A percentile compares a stretch with the other conserved stretches of the same genome.
These are phyloP conservation scores for Theobroma grandiflorum DNA, from an alignment of 441 rosid species.

Conservation along the genomic window DNA sequence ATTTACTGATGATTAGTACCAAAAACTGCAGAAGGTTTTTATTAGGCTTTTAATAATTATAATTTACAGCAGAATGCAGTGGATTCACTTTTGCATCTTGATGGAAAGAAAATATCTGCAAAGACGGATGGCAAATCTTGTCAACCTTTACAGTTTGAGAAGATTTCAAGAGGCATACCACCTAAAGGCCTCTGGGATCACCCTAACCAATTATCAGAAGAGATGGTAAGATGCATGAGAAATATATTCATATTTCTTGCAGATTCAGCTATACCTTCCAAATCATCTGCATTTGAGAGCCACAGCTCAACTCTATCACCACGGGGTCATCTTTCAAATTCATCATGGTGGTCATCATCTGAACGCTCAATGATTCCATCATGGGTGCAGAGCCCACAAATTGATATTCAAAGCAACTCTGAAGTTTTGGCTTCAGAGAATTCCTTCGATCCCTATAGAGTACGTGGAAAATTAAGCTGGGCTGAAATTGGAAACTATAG, in stretches of 20 bases:
- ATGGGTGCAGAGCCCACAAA: conserved; percentile 72
- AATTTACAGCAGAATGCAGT: conserved; percentile 47
- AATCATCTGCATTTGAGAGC: conserved; percentile 55
- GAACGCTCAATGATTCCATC: conserved; percentile 66
- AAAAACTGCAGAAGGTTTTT: neutral
- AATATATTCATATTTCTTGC: conserved; percentile 71
- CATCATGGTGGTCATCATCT: conserved; percentile 78
- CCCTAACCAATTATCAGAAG: conserved; percentile 70
- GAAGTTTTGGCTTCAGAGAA: conserved; percentile 62
- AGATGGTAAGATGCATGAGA: conserved; percentile 80
- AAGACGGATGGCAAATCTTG: conserved; percentile 38
- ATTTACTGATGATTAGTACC: neutral
- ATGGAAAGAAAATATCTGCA: conserved; percentile 41
- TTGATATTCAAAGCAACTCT: conserved; percentile 57
- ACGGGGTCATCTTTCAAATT: conserved; percentile 62
- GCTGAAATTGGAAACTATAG: conserved; percentile 69
- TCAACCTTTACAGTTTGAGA: conserved; percentile 39
- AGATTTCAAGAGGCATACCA: conserved; percentile 57
- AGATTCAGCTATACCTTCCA: conserved; percentile 55
- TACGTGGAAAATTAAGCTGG: conserved; percentile 76
- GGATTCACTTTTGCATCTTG: conserved; percentile 36
- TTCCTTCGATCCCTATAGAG: conserved; percentile 63
- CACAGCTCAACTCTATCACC: conserved; percentile 56
- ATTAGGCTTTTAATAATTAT: neutral
- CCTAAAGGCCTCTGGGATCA: conserved; percentile 69